Base-by-base conservation (phyloP, 345 rosid species). In the Barbarea vulgaris region DNA sequence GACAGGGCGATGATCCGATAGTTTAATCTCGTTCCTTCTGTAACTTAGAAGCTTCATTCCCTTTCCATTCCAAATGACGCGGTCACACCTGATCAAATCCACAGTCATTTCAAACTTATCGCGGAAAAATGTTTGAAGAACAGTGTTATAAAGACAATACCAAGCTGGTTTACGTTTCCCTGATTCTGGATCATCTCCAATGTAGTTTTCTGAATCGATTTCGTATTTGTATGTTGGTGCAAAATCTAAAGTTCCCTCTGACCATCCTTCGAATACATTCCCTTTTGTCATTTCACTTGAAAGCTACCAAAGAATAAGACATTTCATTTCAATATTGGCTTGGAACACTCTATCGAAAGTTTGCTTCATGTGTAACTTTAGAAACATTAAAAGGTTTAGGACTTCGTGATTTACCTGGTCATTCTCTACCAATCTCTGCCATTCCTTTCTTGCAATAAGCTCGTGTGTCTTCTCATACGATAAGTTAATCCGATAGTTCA, bases 211-310 rank as follows among this genome's bases (percentile, higher is more conserved):
- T 56, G 97, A 89, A 81, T 89, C 75, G 25, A 82, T 27, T 82
- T 89, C 93, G 22, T 94, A 94, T 75, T 94, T 94, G 71, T 94
- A 94, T 31, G 98, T 94, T 65, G 98, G 97, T 30, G 97, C 85
- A 75, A 94, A 94, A 54, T 47, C 69, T 70, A 94, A 66, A 60
- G 76, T 39, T 25, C 96, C 97, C 75, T 94, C 97, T 1, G 87
- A 80, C 98, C 98, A 94, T 81, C 98, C 98, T 77, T 88, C 95
- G 64, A 94, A 91, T 14, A 86, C 78, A 3, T 71, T 77, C 62
- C 95, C 95, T 84, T 87, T 89, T 62, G 79, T 83, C 75, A 88
- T 77, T 81, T 94, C 93, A 52, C 59, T 77, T 55, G 81, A 74
- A 73, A 94, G 97, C 98, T 94, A 82, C 42, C 77, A 83, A 28